These are phyloP conservation scores for Penicillium sp. DNA, from an alignment of 2,329 filamentous ascomycete genomes.

Conservation along the genomic window DNA sequence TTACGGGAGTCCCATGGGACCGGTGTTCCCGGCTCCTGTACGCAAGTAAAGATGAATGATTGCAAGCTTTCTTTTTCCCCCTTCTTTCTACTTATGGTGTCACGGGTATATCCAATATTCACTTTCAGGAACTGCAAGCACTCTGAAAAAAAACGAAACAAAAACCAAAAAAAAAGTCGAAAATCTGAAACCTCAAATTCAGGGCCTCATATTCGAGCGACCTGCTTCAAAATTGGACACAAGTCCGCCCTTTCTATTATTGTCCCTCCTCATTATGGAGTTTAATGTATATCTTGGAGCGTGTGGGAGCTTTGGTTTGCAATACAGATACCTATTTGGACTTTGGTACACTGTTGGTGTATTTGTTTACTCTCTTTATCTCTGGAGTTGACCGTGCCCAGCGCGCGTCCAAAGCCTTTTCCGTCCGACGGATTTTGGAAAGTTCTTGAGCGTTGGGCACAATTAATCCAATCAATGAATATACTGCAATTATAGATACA, in stretches of 20 bases:
- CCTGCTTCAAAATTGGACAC: conserved; percentile 13
- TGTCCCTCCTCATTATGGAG: conserved; percentile 11
- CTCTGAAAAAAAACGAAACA: background rate
- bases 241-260: conserved; percentile 10
- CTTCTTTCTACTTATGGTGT: background rate
- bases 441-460: no score
- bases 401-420: no score
- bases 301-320: conserved; percentile 12
- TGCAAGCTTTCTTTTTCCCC: background rate
- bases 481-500: conserved; percentile 1
- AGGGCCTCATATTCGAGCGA: background rate
- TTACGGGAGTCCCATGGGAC: conserved; percentile 59
- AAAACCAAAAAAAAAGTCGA: conserved; percentile 7
- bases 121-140: background rate
- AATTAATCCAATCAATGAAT: background rate
- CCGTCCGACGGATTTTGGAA: no score
- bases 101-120: background rate
- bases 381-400: conserved; percentile 6
- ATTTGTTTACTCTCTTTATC: conserved; percentile 7
- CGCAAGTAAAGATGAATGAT: conserved; percentile 18
- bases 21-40: conserved; percentile 37
- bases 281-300: conserved; percentile 15
- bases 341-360: conserved; percentile 8
- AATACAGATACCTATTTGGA: conserved; percentile 26
- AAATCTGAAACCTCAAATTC: conserved; percentile 1